phyloP scores from a whole-genome alignment of 2,329 filamentous ascomycete species.

The Fusarium incarnatum region DNA sequence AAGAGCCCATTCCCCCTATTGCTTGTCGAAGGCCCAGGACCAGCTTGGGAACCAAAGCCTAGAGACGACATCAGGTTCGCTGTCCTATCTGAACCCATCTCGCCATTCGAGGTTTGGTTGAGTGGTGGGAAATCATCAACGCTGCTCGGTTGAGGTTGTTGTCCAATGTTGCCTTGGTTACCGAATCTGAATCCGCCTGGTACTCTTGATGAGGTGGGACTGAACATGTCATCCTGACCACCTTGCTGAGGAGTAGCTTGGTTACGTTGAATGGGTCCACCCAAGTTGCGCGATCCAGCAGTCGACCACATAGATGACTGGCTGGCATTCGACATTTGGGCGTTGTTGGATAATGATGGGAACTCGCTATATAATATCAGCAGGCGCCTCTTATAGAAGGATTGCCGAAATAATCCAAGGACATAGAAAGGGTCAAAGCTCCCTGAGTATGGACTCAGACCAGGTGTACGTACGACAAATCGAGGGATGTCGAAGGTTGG shows the following conservation, averaged over 20 bases:
- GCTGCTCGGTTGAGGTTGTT: constrained; percentile 61
- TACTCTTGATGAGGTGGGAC: constrained; percentile 56
- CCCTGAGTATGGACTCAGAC: not conserved
- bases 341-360: constrained; percentile 72
- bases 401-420: constrained; percentile 3
- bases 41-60: constrained; percentile 63
- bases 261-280: constrained; percentile 63
- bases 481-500: constrained; percentile 70
- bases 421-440: not conserved
- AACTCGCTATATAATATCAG: constrained; percentile 68
- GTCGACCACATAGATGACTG: constrained; percentile 68
- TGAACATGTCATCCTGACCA: constrained; percentile 62
- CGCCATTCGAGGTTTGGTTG: constrained; percentile 67
- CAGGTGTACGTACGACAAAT: constrained; percentile 69
- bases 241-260: constrained; percentile 64
- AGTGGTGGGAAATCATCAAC: constrained; percentile 73
- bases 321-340: constrained; percentile 62
- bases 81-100: constrained; percentile 67
- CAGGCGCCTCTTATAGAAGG: not conserved
- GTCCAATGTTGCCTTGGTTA: constrained; percentile 57
- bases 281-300: constrained; percentile 61
- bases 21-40: constrained; percentile 52
- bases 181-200: constrained; percentile 67
- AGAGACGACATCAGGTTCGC: constrained; percentile 65
- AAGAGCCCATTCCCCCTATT: constrained; percentile 70